Base-by-base conservation (phyloP, 2,329 filamentous ascomycete species). In the Ascosphaera aggregata region DNA sequence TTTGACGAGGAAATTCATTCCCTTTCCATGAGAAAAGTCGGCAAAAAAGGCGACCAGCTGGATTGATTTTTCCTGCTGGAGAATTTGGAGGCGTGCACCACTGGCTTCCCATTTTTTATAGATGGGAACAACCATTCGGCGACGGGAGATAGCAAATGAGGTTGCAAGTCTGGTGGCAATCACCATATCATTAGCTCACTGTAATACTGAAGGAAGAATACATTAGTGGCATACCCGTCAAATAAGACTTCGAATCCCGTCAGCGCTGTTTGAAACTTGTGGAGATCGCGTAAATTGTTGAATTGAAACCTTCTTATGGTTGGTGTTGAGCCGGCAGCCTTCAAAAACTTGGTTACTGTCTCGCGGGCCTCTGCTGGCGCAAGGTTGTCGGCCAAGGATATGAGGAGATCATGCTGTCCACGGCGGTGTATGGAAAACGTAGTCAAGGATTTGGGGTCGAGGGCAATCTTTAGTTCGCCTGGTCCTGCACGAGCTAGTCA, bases 61-160 rank as follows among this genome's bases (percentile, higher is more conserved):
- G 17, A 79, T 58, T 11, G 78, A 69, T 49, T 73, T 79, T 44
- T 84, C 79, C 45, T 77, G 75, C 46, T 73, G 66, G 27, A 93
- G 72, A 30, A 93, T 65, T 53, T 93, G 84, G 5, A 93, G 64
- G 27, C 85, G 73, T 7, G 80, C 80, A 30, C 67, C 68, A n/a
- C 67, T 72, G 2, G 84, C 80, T 51, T 91, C 82, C 80, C 81
- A 91, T 55, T 89, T 89, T 60, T 93, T 92, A 61, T 91, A 80
- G 46, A 93, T 86, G 0, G 81, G 81, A 13, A 92, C 81, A 9
- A 93, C 80, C 76, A 85, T 89, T 46, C 80, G 71, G 37, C 80
- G 73, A 20, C 84, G 73, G 1, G 84, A 75, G 46, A 93, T 92
- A 42, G 77, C 74, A 54, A 93, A 80, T 0, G 72, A 73, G 5